A percentile compares a stretch with the other conserved stretches of the same genome.
Evolutionary conservation across 2,329 filamentous ascomycete species (phyloP).

Genomic region (Microascus cirrosus): DNA sequence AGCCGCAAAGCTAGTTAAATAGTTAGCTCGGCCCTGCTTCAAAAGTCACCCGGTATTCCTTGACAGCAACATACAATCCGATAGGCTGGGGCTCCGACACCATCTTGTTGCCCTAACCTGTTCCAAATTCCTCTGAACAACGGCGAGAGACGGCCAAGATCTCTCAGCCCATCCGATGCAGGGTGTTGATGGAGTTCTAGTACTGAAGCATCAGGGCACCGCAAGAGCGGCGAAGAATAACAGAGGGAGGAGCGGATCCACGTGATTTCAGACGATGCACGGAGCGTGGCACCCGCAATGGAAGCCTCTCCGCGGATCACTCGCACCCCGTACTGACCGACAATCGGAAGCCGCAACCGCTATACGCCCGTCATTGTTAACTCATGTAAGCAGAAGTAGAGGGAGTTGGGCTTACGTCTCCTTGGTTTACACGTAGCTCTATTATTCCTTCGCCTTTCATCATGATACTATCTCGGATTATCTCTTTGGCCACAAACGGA

Average conservation of each 20-base stretch:
- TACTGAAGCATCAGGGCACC: constrained; percentile 34
- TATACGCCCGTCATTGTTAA: neutral
- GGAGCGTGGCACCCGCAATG: constrained; percentile 53
- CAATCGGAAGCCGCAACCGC: constrained; percentile 18
- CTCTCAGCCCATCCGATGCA: constrained; percentile 32
- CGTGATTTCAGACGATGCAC: constrained; percentile 29
- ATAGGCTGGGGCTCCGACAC: constrained; percentile 25
- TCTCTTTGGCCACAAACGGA: neutral
- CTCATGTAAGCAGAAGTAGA: neutral
- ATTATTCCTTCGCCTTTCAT: neutral
- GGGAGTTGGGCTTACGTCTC: neutral
- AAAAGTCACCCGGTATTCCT: neutral
- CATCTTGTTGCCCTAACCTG: constrained; percentile 18
- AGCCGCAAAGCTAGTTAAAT: constrained; percentile 36
- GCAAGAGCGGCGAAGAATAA: constrained; percentile 58
- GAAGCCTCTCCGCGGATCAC: constrained; percentile 52
- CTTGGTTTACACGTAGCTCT: neutral
- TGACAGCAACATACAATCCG: constrained; percentile 30
- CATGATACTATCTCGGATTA: neutral
- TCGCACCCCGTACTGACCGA: constrained; percentile 58
- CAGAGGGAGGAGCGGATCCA: constrained; percentile 58
- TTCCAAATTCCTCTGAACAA: constrained; percentile 59
- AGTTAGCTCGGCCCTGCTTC: constrained; percentile 11
- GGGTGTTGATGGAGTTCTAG: constrained; percentile 47
- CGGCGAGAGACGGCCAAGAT: constrained; percentile 50